Base-by-base conservation (phyloP, 2,329 filamentous ascomycete species). In the Teratosphaeria epicoccoides region DNA sequence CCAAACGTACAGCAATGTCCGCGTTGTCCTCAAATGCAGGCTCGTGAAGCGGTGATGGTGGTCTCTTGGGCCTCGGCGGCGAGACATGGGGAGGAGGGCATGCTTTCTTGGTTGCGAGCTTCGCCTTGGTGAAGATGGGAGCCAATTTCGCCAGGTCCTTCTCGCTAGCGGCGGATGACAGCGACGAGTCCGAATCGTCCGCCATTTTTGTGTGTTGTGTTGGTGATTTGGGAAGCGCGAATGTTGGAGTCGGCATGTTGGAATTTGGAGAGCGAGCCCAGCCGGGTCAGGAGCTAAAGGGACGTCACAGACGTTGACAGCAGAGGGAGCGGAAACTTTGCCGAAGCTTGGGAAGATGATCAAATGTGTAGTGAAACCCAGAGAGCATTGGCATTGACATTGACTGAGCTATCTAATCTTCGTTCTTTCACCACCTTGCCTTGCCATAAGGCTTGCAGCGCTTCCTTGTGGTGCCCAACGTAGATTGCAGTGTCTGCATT, bases 11-110 rank as follows among this genome's bases (percentile, higher is more conserved):
- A 61, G 91, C 86, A 73, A 97, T 90, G 66, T 93, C 86, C 56
- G 86, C 80, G 69, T 95, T 95, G 68, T 97, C 91, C 56, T 88
- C 88, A 52, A 96, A 76, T 24, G 88, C 84, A 70, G 85, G 87
- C 76, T 95, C 88, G 69, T 96, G 91, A 7, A 88, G 84, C 60
- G 91, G 91, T 59, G 90, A 96, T 20, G 88, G 84, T 52, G 85
- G 83, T 67, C 91, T 79, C 76, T 93, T 94, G 23, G 66, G 65
- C 52, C 63, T 54, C 45, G 66, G 65, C 56, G 66, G 65, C 44
- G 66, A 67, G 51, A 57, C 59, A 29, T 59, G 57, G 10, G 65
- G 63, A 7, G 70, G 77, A 79, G 63, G 77, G 71, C 55, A 77
- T 63, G 54, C 68, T 63, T 29, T 49, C 55, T 68, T 68, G 47